A percentile compares a stretch with the other conserved stretches of the same genome.
Evolutionary conservation across 176 grass and related monocot genomes (phyloP).

Genomic region (Stipa capillata): DNA sequence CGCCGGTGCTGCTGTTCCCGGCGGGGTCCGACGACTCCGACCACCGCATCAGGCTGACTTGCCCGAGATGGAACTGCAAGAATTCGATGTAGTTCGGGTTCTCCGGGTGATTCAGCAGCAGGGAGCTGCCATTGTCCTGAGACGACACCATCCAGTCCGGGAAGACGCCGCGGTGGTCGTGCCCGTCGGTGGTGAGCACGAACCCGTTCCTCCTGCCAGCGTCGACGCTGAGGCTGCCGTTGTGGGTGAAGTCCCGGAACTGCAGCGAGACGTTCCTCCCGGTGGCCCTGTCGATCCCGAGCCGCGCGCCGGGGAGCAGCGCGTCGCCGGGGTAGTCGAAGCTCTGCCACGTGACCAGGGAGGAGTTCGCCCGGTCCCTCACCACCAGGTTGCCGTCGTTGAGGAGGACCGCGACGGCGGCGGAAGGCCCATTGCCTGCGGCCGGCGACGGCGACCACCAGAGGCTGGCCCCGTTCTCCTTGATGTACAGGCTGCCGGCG

Average conservation of each 20-base stretch:
- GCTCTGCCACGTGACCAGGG: constrained; percentile 34
- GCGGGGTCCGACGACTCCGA: background rate
- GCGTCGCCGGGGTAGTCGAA: constrained; percentile 41
- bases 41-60: constrained; percentile 28
- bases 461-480: background rate
- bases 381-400: constrained; percentile 34
- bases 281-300: constrained; percentile 37
- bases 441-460: background rate
- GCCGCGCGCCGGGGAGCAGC: constrained; percentile 33
- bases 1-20: background rate
- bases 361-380: constrained; percentile 14
- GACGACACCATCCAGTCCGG: constrained; percentile 39
- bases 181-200: constrained; percentile 28
- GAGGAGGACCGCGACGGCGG: background rate
- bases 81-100: background rate
- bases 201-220: constrained; percentile 16
- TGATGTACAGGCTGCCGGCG: constrained; percentile 8
- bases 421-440: background rate
- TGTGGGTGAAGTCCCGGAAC: background rate
- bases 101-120: constrained; percentile 9
- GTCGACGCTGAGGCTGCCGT: constrained; percentile 36
- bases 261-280: constrained; percentile 26
- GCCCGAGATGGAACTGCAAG: constrained; percentile 29
- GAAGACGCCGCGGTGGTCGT: background rate
- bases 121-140: constrained; percentile 2